Evolutionary conservation across 2,329 filamentous ascomycete species (phyloP).

Genomic region (Claviceps purpurea): DNA sequence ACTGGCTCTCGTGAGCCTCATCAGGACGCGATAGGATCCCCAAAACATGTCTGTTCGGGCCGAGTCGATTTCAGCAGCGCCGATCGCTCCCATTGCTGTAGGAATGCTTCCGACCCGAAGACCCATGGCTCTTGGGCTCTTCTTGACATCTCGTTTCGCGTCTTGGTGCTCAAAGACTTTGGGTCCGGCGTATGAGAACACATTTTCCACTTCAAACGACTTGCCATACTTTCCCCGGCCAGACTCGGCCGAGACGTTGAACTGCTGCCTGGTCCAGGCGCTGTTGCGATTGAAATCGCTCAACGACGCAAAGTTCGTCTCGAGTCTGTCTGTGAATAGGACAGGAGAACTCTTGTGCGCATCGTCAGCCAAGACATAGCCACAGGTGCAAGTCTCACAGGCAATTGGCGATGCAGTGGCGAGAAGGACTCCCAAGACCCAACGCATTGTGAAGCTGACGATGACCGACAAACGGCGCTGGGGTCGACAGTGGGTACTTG

Average conservation of each 20-base stretch:
- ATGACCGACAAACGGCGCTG: background rate
- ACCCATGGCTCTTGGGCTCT: conserved; percentile 34
- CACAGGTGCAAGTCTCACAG: conserved; percentile 50
- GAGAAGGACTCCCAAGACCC: conserved; percentile 3
- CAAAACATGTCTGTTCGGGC: conserved; percentile 49
- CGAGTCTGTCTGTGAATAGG: conserved; percentile 55
- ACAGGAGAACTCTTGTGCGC: conserved; percentile 24
- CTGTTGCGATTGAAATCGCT: conserved; percentile 33
- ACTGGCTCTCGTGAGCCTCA: conserved; percentile 45
- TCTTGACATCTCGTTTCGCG: conserved; percentile 17
- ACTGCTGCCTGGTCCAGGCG: conserved; percentile 55
- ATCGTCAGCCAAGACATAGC: conserved; percentile 43
- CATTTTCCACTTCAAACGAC: conserved; percentile 42
- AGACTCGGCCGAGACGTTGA: conserved; percentile 45
- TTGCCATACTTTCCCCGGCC: conserved; percentile 55
- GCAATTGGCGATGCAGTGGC: conserved; percentile 5
- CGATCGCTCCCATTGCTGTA: conserved; percentile 36
- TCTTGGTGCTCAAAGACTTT: conserved; percentile 13
- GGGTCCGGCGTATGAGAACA: conserved; percentile 37
- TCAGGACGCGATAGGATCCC: conserved; percentile 54
- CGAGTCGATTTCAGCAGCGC: conserved; percentile 51
- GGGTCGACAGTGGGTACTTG: background rate
- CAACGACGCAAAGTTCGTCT: conserved; percentile 56
- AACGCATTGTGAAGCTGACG: background rate
- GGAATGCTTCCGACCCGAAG: conserved; percentile 37